Evolutionary conservation across 305 asterid species (phyloP), one percentile per base, ranked within the genome.

Genomic region (Nicotiana rustica): DNA sequence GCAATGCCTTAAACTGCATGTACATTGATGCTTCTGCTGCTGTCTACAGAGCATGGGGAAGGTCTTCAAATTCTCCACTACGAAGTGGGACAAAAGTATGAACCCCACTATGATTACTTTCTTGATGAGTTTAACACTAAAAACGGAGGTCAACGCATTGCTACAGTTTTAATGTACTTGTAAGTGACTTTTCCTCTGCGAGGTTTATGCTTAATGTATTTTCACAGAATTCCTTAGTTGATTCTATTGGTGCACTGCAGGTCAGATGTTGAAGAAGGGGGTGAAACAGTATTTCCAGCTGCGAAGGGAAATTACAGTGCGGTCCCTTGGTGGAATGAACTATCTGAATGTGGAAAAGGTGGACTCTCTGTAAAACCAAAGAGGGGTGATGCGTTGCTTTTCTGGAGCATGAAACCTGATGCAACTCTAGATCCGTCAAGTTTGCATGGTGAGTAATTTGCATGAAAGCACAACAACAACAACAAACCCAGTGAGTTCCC

Each of bases 321-420:
- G 6, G 94, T 95, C 19, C 97, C 99, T 31, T 93, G 94, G 92
- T 93, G 98, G 97, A 88, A 95, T 82, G 94, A 95, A 89, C 96
- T 95, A 47, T 95, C 99, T 77, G 94, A 94, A 86, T 95, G 99
- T 86, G 99, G 96, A 56, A 95, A 90, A 82, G 90, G 85, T 79
- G 99, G 98, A 55, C 96, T 95, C 65, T 91, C 98, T 49, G 94
- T 95, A 64, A 95, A 89, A 90, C 98, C 99, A 47, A 95, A 86
- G 87, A 94, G 78, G 97, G 98, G 99, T 1, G 98, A 94, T 87
- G 99, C 98, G 4, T 89, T 95, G 76, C 98, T 95, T 80, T 95
- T 95, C 92, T 95, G 99, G 98, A 95, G 98, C 90, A 92, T 95
- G 99, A 92, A 86, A 41, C 98, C 98, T 18, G 99, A 95, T 33